These are phyloP conservation scores for Eimeria falciformis DNA, from an alignment of 169 alveolate species.

Conservation along the genomic window DNA sequence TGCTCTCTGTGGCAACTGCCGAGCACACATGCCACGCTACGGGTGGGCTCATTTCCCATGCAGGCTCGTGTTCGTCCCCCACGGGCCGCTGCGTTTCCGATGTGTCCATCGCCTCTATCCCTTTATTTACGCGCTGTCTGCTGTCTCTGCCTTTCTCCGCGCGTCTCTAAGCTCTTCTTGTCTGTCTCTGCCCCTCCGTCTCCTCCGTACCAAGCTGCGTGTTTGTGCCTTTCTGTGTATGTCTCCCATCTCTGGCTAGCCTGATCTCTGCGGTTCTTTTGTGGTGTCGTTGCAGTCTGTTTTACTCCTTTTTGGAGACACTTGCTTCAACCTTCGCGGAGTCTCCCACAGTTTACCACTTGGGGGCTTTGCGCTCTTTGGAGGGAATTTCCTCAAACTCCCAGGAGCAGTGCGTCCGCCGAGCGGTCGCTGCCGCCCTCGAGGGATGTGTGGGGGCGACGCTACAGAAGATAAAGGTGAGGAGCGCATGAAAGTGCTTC, in stretches of 20 bases:
- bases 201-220: neutral
- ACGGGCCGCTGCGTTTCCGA: no score
- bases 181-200: neutral
- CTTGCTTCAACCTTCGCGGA: constrained; percentile 60
- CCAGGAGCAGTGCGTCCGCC: constrained; percentile 47
- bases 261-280: neutral
- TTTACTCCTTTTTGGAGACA: constrained; percentile 56
- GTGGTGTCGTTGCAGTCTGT: constrained; percentile 47
- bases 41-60: constrained; percentile 21
- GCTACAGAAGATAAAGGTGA: constrained; percentile 65
- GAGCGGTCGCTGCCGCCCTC: constrained; percentile 65
- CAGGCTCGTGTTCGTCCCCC: neutral
- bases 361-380: constrained; percentile 72
- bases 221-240: neutral
- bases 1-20: constrained; percentile 63
- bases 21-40: constrained; percentile 76
- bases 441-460: constrained; percentile 46
- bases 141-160: neutral
- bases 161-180: neutral
- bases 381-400: constrained; percentile 68
- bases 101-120: no score
- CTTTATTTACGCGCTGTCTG: neutral
- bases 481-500: neutral
- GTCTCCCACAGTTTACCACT: constrained; percentile 73
- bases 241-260: neutral